These are phyloP conservation scores for Daedaleopsis sinensis DNA, from an alignment of 768 basidiomycete genomes.

Conservation along the genomic window DNA sequence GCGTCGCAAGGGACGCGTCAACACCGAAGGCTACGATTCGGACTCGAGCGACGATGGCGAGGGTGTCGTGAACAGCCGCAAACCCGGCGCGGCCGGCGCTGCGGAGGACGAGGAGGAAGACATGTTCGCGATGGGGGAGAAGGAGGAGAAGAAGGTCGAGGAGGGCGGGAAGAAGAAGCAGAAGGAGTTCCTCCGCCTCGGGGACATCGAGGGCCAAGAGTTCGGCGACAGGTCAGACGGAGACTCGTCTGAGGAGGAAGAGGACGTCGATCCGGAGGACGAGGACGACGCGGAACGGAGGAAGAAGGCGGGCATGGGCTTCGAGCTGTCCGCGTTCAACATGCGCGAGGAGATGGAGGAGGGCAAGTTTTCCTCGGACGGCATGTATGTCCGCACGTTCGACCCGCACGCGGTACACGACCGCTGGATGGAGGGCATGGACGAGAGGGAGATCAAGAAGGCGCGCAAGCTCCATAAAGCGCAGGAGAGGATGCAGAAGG, in stretches of 20 bases:
- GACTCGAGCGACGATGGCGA: conserved; percentile 96
- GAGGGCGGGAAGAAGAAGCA: conserved; percentile 55
- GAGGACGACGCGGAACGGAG: conserved; percentile 78
- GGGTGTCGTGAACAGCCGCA: conserved; percentile 85
- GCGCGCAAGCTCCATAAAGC: conserved; percentile 77
- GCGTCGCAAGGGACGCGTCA: conserved; percentile 72
- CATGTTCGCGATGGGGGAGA: conserved; percentile 75
- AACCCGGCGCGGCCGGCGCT: conserved; percentile 44
- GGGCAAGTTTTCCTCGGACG: conserved; percentile 95
- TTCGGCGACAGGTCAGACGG: conserved; percentile 58
- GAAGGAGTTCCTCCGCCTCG: conserved; percentile 79
- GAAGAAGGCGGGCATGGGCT: conserved; percentile 91
- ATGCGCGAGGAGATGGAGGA: conserved; percentile 99
- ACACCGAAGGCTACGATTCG: conserved; percentile 88
- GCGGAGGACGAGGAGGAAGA: conserved; percentile 65
- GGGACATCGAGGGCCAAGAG: conserved; percentile 97
- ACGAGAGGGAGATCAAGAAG: conserved; percentile 82
- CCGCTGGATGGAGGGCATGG: conserved; percentile 91
- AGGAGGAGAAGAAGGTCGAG: conserved; percentile 41
- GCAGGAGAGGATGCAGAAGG: conserved; percentile 71
- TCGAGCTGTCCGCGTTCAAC: conserved; percentile 92
- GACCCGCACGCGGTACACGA: conserved; percentile 94
- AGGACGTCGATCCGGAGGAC: conserved; percentile 55
- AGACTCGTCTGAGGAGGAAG: conserved; percentile 44
- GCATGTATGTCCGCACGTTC: conserved; percentile 80